A percentile compares a stretch with the other conserved stretches of the same genome.
Conservation (phyloP, 139 green algal species). For the Chlorella vulgaris region DNA sequence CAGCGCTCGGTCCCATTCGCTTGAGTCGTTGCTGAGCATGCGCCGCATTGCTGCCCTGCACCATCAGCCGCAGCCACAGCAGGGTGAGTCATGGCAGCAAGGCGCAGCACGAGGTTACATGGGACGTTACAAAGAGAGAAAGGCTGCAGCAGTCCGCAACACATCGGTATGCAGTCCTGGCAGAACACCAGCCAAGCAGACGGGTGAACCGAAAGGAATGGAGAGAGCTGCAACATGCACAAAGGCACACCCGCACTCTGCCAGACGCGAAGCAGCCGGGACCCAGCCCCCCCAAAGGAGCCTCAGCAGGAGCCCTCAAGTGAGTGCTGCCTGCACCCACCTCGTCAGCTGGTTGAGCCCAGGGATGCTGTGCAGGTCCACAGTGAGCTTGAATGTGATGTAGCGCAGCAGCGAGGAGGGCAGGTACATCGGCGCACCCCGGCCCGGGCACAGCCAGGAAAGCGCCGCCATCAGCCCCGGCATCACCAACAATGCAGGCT, state of each 20-base stretch:
- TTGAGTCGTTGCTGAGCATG: too few relatives aligned
- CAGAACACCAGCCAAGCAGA: too few relatives aligned
- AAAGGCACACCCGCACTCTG: not conserved
- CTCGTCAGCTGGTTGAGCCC: conserved; percentile 59
- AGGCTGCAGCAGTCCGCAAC: not conserved
- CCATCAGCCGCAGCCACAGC: too few relatives aligned
- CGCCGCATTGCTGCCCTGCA: too few relatives aligned
- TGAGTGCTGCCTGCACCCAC: not conserved
- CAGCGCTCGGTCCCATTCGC: too few relatives aligned
- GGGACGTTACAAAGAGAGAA: not conserved
- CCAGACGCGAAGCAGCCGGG: too few relatives aligned
- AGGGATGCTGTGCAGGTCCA: conserved; percentile 64
- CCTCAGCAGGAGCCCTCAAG: not conserved
- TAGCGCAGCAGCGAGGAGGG: conserved; percentile 67
- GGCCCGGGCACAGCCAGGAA: conserved; percentile 34
- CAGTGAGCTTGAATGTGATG: conserved; percentile 69
- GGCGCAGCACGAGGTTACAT: too few relatives aligned
- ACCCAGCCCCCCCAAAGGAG: conserved; percentile 1
- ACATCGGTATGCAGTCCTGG: too few relatives aligned
- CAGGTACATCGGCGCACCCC: conserved; percentile 65
- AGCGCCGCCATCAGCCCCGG: conserved; percentile 38
- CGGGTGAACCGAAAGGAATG: too few relatives aligned
- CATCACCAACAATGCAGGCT: conserved; percentile 43
- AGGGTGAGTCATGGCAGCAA: too few relatives aligned
- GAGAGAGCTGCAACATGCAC: not conserved